These are phyloP conservation scores for Balansia obtecta DNA, from an alignment of 2,329 filamentous ascomycete species.

Conservation along the genomic window DNA sequence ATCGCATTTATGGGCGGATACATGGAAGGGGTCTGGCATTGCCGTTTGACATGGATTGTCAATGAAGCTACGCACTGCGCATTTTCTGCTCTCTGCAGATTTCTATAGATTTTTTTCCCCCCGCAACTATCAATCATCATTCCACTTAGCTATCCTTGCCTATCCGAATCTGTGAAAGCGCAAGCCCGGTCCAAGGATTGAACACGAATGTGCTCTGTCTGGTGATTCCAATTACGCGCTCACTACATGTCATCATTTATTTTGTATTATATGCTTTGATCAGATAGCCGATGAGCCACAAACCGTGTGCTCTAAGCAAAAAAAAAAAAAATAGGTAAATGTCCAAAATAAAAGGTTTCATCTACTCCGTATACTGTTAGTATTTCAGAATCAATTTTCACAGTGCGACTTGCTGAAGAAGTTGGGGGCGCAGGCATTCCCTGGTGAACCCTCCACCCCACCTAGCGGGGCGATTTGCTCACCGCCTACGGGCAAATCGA, in stretches of 20 bases:
- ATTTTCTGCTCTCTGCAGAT: slow-evolving; percentile 13
- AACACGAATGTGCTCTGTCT: neutral
- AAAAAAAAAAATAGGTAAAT: neutral
- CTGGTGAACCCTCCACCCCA: neutral
- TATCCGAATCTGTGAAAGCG: neutral
- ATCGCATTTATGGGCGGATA: slow-evolving; percentile 15
- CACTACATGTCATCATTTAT: neutral
- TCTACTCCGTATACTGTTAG: too few species aligned
- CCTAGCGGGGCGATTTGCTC: neutral
- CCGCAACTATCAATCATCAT: slow-evolving; percentile 20
- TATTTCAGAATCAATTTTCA: too few species aligned
- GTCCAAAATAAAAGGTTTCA: neutral
- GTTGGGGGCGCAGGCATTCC: neutral
- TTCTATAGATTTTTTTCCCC: slow-evolving; percentile 21
- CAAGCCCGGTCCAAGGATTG: neutral
- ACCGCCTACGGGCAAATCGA: slow-evolving; percentile 28
- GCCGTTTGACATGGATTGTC: slow-evolving; percentile 14
- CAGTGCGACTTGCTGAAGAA: neutral
- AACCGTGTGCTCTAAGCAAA: neutral
- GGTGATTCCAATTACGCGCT: neutral
- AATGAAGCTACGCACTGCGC: slow-evolving; percentile 16
- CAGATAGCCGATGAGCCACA: too few species aligned
- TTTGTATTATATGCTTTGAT: neutral
- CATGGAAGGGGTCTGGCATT: slow-evolving; percentile 19
- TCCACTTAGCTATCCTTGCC: slow-evolving; percentile 7